Evolutionary conservation across 2,329 filamentous ascomycete species (phyloP).

Genomic region (Tolypocladium cylindrosporum): DNA sequence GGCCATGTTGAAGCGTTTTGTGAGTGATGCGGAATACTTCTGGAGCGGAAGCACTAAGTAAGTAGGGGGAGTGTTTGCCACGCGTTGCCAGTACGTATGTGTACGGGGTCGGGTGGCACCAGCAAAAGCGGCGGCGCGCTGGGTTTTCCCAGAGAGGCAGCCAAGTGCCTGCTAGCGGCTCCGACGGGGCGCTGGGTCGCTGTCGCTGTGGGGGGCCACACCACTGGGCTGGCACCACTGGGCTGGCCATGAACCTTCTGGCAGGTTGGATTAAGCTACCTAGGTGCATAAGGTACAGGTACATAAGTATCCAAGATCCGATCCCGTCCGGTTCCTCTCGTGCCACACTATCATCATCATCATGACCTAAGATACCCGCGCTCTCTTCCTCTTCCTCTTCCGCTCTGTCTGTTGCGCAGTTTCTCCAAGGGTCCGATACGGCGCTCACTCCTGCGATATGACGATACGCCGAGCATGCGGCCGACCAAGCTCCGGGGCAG

Average conservation of each 20-base stretch:
- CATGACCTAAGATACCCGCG: not conserved
- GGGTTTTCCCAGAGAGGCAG: not conserved
- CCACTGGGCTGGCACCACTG: not conserved
- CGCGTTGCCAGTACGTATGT: no score
- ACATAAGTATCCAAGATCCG: not conserved
- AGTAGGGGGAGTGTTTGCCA: no score
- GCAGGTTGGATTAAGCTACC: not conserved
- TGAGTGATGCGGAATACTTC: no score
- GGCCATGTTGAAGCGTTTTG: no score
- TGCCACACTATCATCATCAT: not conserved
- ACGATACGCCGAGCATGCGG: slow-evolving; percentile 8
- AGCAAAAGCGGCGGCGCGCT: not conserved
- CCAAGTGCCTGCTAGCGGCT: not conserved
- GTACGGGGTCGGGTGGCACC: not conserved
- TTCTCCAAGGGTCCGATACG: not conserved
- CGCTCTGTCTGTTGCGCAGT: not conserved
- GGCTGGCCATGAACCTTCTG: not conserved
- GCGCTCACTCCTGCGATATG: slow-evolving; percentile 4
- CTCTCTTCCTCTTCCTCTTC: not conserved
- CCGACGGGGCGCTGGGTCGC: not conserved
- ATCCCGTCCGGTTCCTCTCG: not conserved
- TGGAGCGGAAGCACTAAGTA: no score
- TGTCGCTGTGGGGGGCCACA: not conserved
- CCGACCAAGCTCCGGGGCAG: slow-evolving; percentile 16
- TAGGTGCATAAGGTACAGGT: not conserved